Evolutionary conservation across 345 rosid species (phyloP), one percentile per base, ranked within the genome.

Genomic region (Rhodamnia rubescens): DNA sequence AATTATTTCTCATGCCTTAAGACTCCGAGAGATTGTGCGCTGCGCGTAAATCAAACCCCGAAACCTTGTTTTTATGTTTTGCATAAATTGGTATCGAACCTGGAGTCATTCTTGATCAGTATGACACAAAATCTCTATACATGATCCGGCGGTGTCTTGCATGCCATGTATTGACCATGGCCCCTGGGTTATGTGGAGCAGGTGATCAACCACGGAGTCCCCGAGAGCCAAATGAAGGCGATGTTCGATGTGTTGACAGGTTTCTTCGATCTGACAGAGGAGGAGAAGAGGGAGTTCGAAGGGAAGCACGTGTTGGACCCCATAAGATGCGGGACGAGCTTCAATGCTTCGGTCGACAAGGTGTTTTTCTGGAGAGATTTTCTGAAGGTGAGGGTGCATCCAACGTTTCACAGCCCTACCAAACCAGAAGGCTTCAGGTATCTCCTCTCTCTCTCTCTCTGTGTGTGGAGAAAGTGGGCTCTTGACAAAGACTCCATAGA

Each of bases 191-290:
- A 8, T 44, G 85, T 18, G 78, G 78, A 16, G 78, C 50, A 91
- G 93, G 91, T 94, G 84, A 88, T 90, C 51, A 92, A 94, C 58
- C 96, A 94, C 64, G 92, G 90, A 15, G 89, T 92, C 14, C 85
- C 90, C 1, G 90, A 92, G 90, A n/a, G 87, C 6, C 7, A 89
- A 42, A 88, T 90, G 90, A 85, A 85, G 87, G 85, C 58, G 21
- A 91, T 92, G 82, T 82, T 89, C 1, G 91, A 90, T 7, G 86
- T 53, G 3, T 74, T 90, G 47, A 53, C 5, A 74, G 89, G 55
- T 18, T 92, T 90, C 78, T 94, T 94, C 83, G 86, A 94, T 83
- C 85, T 92, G 54, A 4, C 81, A 5, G 94, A 92, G 83, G 94
- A 91, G 74, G 94, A 92, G 88, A 93, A 92, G 89, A 85, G 59